phyloP scores from a whole-genome alignment of 1,284 basidiomycete species.

The Papiliotrema terrestris region DNA sequence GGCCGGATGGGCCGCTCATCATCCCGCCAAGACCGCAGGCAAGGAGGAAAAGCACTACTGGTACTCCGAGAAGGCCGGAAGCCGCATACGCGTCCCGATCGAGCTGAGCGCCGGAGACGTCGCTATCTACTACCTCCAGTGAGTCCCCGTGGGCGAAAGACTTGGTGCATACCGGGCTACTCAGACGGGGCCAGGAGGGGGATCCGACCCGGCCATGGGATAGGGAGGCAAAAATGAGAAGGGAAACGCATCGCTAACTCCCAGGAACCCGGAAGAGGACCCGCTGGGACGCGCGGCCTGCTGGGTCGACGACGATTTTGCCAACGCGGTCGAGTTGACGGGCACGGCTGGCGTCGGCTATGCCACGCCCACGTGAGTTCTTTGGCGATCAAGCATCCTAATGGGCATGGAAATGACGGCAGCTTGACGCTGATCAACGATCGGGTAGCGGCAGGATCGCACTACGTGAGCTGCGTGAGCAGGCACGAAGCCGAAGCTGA shows the following conservation, averaged over 20 bases:
- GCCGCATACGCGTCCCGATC: constrained; percentile 63
- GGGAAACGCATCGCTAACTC: constrained; percentile 68
- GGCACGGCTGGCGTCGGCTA: constrained; percentile 50
- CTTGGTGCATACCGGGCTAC: too few species aligned
- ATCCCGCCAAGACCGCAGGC: constrained; percentile 58
- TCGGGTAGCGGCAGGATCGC: constrained; percentile 67
- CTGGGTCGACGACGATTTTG: constrained; percentile 56
- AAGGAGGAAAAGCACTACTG: constrained; percentile 72
- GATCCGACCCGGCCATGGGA: too few species aligned
- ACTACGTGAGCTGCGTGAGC: constrained; percentile 86
- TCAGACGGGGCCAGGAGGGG: too few species aligned
- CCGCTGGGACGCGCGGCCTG: constrained; percentile 51
- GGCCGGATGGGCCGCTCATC: constrained; percentile 76
- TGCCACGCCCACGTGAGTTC: constrained; percentile 49
- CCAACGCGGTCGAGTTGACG: constrained; percentile 50
- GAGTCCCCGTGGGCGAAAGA: constrained; percentile 13
- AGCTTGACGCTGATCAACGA: constrained; percentile 76
- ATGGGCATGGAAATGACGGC: too few species aligned
- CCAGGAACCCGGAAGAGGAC: constrained; percentile 55
- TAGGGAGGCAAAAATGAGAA: too few species aligned
- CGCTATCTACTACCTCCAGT: constrained; percentile 54
- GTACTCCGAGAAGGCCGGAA: constrained; percentile 73
- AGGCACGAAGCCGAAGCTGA: background rate
- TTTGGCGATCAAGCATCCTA: constrained; percentile 52
- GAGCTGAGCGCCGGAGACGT: constrained; percentile 52